These are phyloP conservation scores for Euphorbia tirucalli DNA, from an alignment of 345 rosid species.

Conservation along the genomic window DNA sequence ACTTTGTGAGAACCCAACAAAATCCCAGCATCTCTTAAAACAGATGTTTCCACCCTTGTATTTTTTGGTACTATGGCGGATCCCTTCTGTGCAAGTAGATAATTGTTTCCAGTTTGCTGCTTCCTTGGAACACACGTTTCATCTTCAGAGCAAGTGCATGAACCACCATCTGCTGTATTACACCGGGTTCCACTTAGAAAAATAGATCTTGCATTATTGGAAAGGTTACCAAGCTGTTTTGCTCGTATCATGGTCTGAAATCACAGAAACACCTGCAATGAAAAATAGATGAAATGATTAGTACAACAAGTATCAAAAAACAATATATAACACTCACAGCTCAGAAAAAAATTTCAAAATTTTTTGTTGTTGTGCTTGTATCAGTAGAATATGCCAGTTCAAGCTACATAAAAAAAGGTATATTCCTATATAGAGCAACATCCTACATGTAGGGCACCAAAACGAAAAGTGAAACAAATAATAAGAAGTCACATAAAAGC, in stretches of 20 bases:
- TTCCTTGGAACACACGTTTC: conserved; percentile 64
- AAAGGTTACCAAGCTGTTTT: conserved; percentile 66
- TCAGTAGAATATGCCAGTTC: not conserved
- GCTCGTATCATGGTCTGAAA: conserved; percentile 67
- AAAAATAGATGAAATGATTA: conserved; percentile 1
- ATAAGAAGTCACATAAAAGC: not conserved
- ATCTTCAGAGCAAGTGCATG: conserved; percentile 70
- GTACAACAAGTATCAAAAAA: not conserved
- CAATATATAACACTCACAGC: not conserved
- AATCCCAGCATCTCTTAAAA: conserved; percentile 36
- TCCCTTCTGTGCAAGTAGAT: conserved; percentile 39
- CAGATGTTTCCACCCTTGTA: conserved; percentile 13
- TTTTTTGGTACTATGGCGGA: conserved; percentile 28
- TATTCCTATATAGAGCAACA: not conserved
- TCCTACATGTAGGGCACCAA: not conserved
- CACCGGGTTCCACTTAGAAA: conserved; percentile 62
- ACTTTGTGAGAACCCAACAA: conserved; percentile 39
- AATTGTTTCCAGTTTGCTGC: conserved; percentile 44
- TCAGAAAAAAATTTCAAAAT: not conserved
- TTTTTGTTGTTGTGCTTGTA: not conserved
- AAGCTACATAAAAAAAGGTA: not conserved
- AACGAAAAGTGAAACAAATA: not conserved
- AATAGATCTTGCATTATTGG: conserved; percentile 67
- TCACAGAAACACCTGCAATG: conserved; percentile 11
- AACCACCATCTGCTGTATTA: conserved; percentile 62